Conservation (phyloP, 164 flowering plant species). For the Nymphaea colorata region DNA sequence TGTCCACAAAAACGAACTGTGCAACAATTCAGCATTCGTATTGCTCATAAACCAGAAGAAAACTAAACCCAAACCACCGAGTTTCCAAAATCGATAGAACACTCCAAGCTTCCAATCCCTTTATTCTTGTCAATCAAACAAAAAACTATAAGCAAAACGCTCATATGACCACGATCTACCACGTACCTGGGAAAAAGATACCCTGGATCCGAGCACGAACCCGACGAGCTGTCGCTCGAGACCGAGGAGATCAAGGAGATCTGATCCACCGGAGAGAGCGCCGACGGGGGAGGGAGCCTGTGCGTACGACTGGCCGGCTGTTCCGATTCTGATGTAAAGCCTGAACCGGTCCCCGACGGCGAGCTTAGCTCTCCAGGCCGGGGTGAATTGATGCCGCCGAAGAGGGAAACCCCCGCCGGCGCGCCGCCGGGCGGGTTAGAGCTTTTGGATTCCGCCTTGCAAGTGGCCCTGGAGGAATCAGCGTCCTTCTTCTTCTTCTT, state of each 20-base stretch:
- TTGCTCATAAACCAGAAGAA: too few relatives aligned
- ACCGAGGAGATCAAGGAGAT: constrained; percentile 27
- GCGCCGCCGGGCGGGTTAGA: not conserved
- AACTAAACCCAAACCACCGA: too few relatives aligned
- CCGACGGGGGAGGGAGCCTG: constrained; percentile 66
- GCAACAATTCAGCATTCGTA: too few relatives aligned
- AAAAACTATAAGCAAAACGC: constrained; percentile 1
- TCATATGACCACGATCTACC: not conserved
- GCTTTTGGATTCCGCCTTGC: not conserved
- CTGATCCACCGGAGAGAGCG: constrained; percentile 12
- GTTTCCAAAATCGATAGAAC: too few relatives aligned
- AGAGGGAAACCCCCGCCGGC: not conserved
- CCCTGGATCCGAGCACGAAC: constrained; percentile 53
- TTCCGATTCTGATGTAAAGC: not conserved
- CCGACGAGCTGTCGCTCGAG: constrained; percentile 74
- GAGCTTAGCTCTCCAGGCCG: not conserved
- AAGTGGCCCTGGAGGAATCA: not conserved
- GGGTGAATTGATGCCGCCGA: not conserved
- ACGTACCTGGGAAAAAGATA: constrained; percentile 18
- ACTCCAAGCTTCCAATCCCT: too few relatives aligned
- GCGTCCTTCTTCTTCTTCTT: not conserved
- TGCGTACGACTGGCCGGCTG: constrained; percentile 4
- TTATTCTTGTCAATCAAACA: too few relatives aligned
- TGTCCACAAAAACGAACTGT: too few relatives aligned
- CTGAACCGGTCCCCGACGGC: not conserved